phyloP scores from a whole-genome alignment of 2,329 filamentous ascomycete genomes.

The Myriangium duriaei region DNA sequence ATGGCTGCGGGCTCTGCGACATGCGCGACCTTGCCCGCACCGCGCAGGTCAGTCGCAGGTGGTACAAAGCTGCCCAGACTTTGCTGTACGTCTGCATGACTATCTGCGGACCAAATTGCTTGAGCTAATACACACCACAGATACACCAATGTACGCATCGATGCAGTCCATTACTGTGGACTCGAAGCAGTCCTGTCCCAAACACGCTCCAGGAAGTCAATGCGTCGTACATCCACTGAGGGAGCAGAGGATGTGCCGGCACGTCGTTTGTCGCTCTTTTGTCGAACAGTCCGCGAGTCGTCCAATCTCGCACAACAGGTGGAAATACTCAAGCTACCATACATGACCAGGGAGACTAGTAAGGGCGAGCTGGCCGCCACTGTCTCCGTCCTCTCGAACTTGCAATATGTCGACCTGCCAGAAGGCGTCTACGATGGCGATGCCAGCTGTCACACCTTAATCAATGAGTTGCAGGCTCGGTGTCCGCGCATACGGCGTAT shows the following conservation, averaged over 20 bases:
- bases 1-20: slow-evolving; percentile 88
- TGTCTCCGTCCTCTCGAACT: slow-evolving; percentile 70
- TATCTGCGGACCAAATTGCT: too few relatives aligned
- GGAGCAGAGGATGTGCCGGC: slow-evolving; percentile 62
- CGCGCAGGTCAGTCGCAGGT: slow-evolving; percentile 59
- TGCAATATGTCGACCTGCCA: slow-evolving; percentile 82
- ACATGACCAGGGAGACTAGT: slow-evolving; percentile 84
- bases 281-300: slow-evolving; percentile 69
- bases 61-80: slow-evolving; percentile 47
- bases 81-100: slow-evolving; percentile 55
- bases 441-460: slow-evolving; percentile 57
- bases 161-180: slow-evolving; percentile 87
- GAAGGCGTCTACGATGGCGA: slow-evolving; percentile 81
- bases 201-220: slow-evolving; percentile 51
- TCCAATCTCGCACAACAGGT: slow-evolving; percentile 57
- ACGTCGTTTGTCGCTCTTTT: slow-evolving; percentile 63
- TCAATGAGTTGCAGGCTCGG: slow-evolving; percentile 70
- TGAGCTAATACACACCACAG: slow-evolving; percentile 42
- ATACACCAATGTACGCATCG: slow-evolving; percentile 82
- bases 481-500: slow-evolving; percentile 82
- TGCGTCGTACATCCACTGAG: slow-evolving; percentile 21
- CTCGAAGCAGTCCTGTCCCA: slow-evolving; percentile 72
- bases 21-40: slow-evolving; percentile 77
- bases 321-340: slow-evolving; percentile 74
- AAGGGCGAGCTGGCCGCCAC: slow-evolving; percentile 75